Conservation (phyloP, 495 filamentous ascomycete genomes). For the Daldinia vernicosa region DNA sequence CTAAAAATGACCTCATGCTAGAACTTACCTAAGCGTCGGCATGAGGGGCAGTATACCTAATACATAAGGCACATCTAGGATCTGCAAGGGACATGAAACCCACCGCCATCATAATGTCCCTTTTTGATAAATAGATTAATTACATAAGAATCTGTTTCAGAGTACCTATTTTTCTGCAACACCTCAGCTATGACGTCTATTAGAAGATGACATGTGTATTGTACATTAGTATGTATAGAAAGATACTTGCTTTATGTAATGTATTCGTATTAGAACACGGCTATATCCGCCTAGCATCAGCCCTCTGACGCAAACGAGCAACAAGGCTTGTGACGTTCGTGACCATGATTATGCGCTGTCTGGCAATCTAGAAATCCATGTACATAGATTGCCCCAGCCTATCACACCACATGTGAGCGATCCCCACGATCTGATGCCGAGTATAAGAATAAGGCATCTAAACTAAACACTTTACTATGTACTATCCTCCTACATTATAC, state of each 20-base stretch:
- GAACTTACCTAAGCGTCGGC: background rate
- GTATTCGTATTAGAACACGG: background rate
- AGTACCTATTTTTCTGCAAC: background rate
- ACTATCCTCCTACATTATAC: background rate
- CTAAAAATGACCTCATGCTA: background rate
- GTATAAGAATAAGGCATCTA: constrained; percentile 20
- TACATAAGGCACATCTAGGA: constrained; percentile 22
- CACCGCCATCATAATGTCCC: constrained; percentile 4
- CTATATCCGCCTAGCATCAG: constrained; percentile 7
- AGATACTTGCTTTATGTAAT: background rate
- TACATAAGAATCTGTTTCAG: constrained; percentile 25
- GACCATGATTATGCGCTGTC: constrained; percentile 20
- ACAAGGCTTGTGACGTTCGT: constrained; percentile 15
- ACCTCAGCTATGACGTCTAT: constrained; percentile 29
- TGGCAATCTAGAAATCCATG: background rate
- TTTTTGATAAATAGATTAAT: constrained; percentile 26
- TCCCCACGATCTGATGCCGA: constrained; percentile 10
- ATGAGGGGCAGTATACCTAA: too few relatives aligned
- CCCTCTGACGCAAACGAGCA: constrained; percentile 24
- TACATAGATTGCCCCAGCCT: constrained; percentile 11
- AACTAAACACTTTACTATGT: constrained; percentile 6
- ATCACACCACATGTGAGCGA: constrained; percentile 36
- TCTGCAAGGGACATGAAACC: constrained; percentile 38
- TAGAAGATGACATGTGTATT: constrained; percentile 9
- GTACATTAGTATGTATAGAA: background rate